Evolutionary conservation across 805 yeast species (phyloP).

Genomic region (Sugiyamaella smithiae): DNA sequence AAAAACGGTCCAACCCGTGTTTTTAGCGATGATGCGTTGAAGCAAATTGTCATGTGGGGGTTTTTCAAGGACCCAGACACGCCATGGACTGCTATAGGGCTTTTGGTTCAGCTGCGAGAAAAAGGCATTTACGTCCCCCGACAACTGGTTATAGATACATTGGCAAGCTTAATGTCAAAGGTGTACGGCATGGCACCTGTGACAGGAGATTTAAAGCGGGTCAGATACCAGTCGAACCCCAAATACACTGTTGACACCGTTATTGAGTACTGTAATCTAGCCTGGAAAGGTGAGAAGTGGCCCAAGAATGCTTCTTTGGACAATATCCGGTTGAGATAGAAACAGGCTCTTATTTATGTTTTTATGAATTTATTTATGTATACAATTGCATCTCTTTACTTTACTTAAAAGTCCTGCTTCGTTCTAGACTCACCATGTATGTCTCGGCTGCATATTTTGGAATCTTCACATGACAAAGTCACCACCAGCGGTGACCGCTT

Average conservation of each 20-base stretch:
- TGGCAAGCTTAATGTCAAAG: neutral
- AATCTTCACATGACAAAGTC: neutral
- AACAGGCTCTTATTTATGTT: too few relatives aligned
- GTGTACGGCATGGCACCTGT: neutral
- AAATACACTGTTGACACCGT: neutral
- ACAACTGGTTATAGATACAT: neutral
- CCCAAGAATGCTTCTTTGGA: neutral
- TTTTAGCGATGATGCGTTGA: conserved; percentile 1
- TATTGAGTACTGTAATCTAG: conserved; percentile 10
- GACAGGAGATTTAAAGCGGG: neutral
- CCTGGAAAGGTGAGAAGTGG: conserved; percentile 1
- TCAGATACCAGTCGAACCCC: conserved; percentile 1
- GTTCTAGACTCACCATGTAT: too few relatives aligned
- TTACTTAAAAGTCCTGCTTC: too few relatives aligned
- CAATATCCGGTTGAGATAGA: neutral
- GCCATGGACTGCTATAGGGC: conserved; percentile 4
- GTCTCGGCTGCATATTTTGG: neutral
- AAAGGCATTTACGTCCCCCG: neutral
- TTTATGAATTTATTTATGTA: too few relatives aligned
- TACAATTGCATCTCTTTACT: too few relatives aligned
- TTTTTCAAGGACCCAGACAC: neutral
- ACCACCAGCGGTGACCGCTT: conserved; percentile 5
- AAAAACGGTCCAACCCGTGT: neutral
- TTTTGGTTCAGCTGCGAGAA: neutral
- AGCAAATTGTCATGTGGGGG: neutral